Evolutionary conservation across 352 stramenopile genomes (phyloP), one percentile per base, ranked within the genome.

Genomic region (Globisporangium carolinianum): DNA sequence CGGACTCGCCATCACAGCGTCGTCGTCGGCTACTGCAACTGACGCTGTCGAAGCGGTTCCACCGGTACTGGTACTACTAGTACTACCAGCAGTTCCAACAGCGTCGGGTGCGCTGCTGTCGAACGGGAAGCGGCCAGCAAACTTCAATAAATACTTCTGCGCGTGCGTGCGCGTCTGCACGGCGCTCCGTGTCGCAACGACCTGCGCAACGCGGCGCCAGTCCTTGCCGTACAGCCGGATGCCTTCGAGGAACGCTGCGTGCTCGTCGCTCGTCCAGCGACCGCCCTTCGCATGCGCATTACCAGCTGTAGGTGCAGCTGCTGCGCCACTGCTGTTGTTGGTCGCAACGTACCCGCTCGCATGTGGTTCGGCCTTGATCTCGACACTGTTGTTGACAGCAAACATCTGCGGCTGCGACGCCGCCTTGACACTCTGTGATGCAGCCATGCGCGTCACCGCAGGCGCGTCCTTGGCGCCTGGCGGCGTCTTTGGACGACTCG

Each of bases 71-170:
- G 24, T 32, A 32, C 24, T 32, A 32, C 24, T 3, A 32, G 24
- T 32, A 32, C 24, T 32, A 32, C 24, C 24, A 32, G 24, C 24
- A 32, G 24, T 3, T 32, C 24, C 24, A 32, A 32, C 24, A 32
- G 24, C 24, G 24, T 32, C 24, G 15, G 6, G 6, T 24, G 24
- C 48, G 10, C 24, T 67, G 1, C 73, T 51, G n/a, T 91, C 82
- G 52, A 91, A 89, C 3, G 79, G 79, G 58, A 89, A 89, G 18
- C 77, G 78, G 47, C 83, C 83, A 62, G 83, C 80, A 75, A 94
- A 91, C 76, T 96, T 96, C 68, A 93, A 88, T 83, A 96, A 91
- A 89, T 96, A 96, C 66, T 96, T 96, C 69, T 96, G 86, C 50
- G 86, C 86, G 63, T 96, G 86, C 39, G 86, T 94, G 45, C 86